A percentile compares a stretch with the other conserved stretches of the same genome.
Evolutionary conservation across 768 basidiomycete genomes (phyloP).

Genomic region (Lentinus brumalis): DNA sequence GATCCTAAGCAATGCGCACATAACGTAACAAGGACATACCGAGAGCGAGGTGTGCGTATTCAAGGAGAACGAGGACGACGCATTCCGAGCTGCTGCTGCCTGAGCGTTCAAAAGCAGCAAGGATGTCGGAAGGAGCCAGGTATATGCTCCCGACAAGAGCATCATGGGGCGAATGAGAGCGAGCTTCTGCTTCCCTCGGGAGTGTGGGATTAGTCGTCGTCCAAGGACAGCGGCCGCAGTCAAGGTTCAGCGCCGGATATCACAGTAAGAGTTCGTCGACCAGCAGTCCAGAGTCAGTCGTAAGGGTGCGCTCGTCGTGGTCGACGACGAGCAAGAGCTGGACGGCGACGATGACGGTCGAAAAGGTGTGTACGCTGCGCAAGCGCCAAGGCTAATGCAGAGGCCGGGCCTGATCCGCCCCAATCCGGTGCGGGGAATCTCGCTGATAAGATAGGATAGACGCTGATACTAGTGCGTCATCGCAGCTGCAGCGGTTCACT

Average conservation of each 20-base stretch:
- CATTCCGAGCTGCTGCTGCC: slow-evolving; percentile 6
- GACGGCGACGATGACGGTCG: background rate
- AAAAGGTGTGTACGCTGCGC: background rate
- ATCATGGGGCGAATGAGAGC: slow-evolving; percentile 8
- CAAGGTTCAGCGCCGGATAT: slow-evolving; percentile 1
- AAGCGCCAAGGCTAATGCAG: background rate
- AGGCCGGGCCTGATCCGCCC: background rate
- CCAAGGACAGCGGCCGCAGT: slow-evolving; percentile 12
- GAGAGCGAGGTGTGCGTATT: slow-evolving; percentile 8
- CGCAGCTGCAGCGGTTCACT: background rate
- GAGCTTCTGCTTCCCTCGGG: slow-evolving; percentile 7
- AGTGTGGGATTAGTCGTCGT: slow-evolving; percentile 2
- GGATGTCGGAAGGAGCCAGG: slow-evolving; percentile 10
- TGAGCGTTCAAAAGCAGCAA: slow-evolving; percentile 10
- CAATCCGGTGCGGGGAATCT: background rate
- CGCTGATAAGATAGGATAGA: background rate
- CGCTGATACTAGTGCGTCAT: background rate
- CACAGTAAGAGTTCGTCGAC: background rate
- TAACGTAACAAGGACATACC: slow-evolving; percentile 5
- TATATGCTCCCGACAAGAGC: slow-evolving; percentile 11
- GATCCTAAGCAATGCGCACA: background rate
- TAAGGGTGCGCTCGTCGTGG: slow-evolving; percentile 2
- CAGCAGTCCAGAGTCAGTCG: background rate
- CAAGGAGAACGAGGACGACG: slow-evolving; percentile 2
- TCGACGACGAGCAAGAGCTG: slow-evolving; percentile 3